phyloP scores from a whole-genome alignment of 2,329 filamentous ascomycete species.

The Gaeumannomyces sp. region DNA sequence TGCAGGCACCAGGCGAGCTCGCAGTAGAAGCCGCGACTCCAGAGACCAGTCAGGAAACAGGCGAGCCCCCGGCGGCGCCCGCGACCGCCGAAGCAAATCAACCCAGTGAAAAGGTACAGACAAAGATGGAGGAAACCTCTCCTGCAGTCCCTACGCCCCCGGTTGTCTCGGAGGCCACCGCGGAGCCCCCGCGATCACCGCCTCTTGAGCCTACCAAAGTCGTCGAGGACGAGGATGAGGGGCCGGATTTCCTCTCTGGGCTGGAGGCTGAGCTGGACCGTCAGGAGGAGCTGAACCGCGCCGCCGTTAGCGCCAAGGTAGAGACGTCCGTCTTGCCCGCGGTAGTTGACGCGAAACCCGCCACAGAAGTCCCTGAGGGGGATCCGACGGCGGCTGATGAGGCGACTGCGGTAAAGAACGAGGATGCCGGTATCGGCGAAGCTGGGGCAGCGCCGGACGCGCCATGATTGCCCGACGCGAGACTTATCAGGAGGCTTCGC shows the following conservation, averaged over 20 bases:
- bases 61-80: neutral
- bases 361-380: neutral
- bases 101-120: neutral
- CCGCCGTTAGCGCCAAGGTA: neutral
- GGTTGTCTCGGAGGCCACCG: neutral
- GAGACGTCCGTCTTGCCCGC: neutral
- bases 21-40: neutral
- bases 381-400: neutral
- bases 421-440: neutral
- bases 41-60: neutral
- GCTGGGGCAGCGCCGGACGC: neutral
- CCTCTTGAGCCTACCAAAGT: conserved; percentile 2
- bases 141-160: neutral
- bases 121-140: neutral
- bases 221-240: conserved; percentile 4
- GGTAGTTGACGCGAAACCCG: neutral
- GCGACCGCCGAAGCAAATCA: neutral
- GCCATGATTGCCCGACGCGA: neutral
- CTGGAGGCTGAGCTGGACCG: conserved; percentile 8
- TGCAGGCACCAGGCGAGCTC: neutral
- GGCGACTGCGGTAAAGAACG: neutral
- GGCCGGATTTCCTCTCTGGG: conserved; percentile 7
- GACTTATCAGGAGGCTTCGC: neutral
- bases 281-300: conserved; percentile 7
- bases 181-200: conserved; percentile 5